Evolutionary conservation across 2,329 filamentous ascomycete genomes (phyloP).

Genomic region (Phyllosticta paracitricarpa): DNA sequence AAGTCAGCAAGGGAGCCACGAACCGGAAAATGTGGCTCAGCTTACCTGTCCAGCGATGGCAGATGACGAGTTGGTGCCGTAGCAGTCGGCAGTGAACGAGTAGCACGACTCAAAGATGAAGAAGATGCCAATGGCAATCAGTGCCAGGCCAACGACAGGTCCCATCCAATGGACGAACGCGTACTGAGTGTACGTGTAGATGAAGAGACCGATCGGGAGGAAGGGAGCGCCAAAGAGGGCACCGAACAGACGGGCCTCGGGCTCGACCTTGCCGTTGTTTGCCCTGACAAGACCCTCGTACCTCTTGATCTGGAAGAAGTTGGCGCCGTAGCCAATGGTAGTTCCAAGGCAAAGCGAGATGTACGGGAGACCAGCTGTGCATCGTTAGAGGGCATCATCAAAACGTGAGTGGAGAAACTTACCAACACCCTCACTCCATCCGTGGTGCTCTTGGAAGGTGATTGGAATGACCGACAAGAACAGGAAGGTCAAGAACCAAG

Average conservation of each 20-base stretch:
- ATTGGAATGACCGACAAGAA: constrained; percentile 44
- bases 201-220: constrained; percentile 41
- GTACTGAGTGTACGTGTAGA: constrained; percentile 47
- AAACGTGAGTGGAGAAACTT: constrained; percentile 2
- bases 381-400: not conserved
- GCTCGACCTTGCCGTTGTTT: constrained; percentile 28
- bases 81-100: constrained; percentile 44
- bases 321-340: constrained; percentile 38
- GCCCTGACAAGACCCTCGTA: constrained; percentile 34
- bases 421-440: constrained; percentile 40
- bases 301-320: constrained; percentile 43
- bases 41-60: constrained; percentile 37
- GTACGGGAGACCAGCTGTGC: constrained; percentile 37
- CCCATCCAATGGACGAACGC: constrained; percentile 40
- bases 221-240: constrained; percentile 39
- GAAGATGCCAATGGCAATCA: constrained; percentile 45
- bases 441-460: constrained; percentile 42
- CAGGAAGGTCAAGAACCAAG: constrained; percentile 45
- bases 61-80: constrained; percentile 35
- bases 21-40: too few species aligned
- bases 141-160: constrained; percentile 39
- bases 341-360: constrained; percentile 42
- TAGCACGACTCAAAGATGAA: constrained; percentile 41
- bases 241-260: constrained; percentile 41
- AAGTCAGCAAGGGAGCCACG: too few species aligned